Conservation (phyloP, 2,329 filamentous ascomycete species). For the Colletotrichum cuscutae region DNA sequence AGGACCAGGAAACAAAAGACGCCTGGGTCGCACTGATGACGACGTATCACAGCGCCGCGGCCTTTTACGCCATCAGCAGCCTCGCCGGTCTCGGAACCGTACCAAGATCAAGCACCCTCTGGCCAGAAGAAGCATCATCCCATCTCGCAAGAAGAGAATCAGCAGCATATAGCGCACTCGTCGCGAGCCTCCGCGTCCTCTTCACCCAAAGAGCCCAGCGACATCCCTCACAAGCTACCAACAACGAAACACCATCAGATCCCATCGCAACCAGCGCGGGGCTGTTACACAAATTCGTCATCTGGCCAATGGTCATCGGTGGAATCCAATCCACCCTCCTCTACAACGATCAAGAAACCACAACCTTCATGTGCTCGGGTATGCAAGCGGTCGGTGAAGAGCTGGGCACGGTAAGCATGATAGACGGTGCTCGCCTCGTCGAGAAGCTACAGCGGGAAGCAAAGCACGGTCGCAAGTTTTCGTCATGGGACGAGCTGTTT, state of each 20-base stretch:
- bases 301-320: slow-evolving; percentile 13
- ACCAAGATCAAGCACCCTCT: not conserved
- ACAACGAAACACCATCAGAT: not conserved
- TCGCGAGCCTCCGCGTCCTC: not conserved
- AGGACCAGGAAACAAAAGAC: not conserved
- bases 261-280: slow-evolving; percentile 3
- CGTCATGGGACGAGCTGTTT: slow-evolving; percentile 8
- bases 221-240: not conserved
- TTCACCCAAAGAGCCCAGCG: slow-evolving; percentile 11
- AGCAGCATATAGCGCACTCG: not conserved
- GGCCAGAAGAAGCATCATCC: not conserved
- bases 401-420: slow-evolving; percentile 21
- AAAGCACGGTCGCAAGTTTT: not conserved
- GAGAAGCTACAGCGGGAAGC: not conserved
- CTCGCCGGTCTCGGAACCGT: not conserved
- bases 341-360: not conserved
- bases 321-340: slow-evolving; percentile 15
- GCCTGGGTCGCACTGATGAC: slow-evolving; percentile 13
- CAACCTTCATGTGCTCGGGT: not conserved
- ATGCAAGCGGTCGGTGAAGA: slow-evolving; percentile 18
- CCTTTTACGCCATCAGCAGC: not conserved
- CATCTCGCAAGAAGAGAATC: not conserved
- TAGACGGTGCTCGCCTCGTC: slow-evolving; percentile 23
- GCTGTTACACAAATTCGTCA: slow-evolving; percentile 14
- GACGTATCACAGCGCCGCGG: not conserved